Evolutionary conservation across 768 basidiomycete genomes (phyloP), one percentile per base, ranked within the genome.

Genomic region (Trametes gibbosa): DNA sequence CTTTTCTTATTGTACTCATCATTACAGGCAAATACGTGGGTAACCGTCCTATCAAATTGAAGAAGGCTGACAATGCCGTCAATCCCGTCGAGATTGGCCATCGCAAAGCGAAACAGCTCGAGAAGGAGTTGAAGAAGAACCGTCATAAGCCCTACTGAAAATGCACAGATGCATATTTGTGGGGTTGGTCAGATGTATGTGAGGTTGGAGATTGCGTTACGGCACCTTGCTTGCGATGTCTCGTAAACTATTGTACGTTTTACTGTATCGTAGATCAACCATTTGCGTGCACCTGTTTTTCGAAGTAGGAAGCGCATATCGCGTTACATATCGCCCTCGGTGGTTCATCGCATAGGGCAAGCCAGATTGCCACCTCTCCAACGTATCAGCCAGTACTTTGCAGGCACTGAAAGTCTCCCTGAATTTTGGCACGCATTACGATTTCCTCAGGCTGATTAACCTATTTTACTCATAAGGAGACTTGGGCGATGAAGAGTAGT

Each of bases 41-140:
- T 42, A 96, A 96, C 69, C 84, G 97, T 52, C 97, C 97, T n/a
- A 85, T 99, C 65, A 92, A 92, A 69, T 82, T 99, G 61, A 95
- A 91, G 77, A 98, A 97, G 73, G 95, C 97, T 35, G 92, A 95
- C 69, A 85, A 86, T 47, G 84, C 88, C 50, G 90, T 98, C 57
- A 82, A 90, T 53, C 89, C 94, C 7, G 95, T 98, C 35, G 88
- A 92, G 69, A 97, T 99, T 62, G 95, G 96, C 0, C 88, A 92
- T 69, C 82, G 88, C 58, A 98, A 97, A 74, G 96, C 95, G 13
- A 89, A 86, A 71, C 84, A 90, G 70, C 78, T 98, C 43, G 95
- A 97, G 71, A 89, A 84, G 74, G 87, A 96, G 65, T 69, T 92
- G 74, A 95, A 95, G 84, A 92, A 92, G 81, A 93, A 93, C 72